Conservation (phyloP, 75 land plant species). For the Pinus tabuliformis region DNA sequence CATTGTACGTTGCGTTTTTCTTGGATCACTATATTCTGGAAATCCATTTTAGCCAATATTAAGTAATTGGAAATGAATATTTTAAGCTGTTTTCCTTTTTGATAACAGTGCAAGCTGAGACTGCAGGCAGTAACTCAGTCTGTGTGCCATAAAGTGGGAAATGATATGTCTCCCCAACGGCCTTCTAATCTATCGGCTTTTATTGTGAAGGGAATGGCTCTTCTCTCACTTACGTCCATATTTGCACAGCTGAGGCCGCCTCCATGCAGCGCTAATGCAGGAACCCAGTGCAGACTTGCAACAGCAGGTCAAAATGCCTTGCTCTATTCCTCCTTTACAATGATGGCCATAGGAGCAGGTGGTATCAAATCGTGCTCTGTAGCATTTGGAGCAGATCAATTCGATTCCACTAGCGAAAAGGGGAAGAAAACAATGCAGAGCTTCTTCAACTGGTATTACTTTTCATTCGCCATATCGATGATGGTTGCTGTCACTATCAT, state of each 20-base stretch:
- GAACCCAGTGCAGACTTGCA: slow-evolving; percentile 26
- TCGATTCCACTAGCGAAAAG: slow-evolving; percentile 46
- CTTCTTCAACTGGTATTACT: slow-evolving; percentile 79
- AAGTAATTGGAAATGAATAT: too few species aligned
- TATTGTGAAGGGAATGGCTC: slow-evolving; percentile 52
- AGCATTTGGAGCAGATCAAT: slow-evolving; percentile 76
- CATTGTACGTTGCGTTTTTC: slow-evolving; percentile 13
- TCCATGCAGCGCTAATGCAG: slow-evolving; percentile 13
- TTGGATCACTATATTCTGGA: too few species aligned
- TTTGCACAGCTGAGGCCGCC: slow-evolving; percentile 51
- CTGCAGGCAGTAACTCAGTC: too few species aligned
- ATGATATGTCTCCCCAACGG: too few species aligned
- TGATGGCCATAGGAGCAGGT: slow-evolving; percentile 42
- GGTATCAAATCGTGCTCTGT: slow-evolving; percentile 71
- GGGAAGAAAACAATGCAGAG: slow-evolving; percentile 52
- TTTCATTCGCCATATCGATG: slow-evolving; percentile 36
- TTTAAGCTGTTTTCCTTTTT: too few species aligned
- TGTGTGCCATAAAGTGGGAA: too few species aligned
- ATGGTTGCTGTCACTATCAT: slow-evolving; percentile 51
- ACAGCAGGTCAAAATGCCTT: slow-evolving; percentile 22
- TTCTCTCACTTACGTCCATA: slow-evolving; percentile 50
- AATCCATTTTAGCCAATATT: too few species aligned
- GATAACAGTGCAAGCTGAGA: too few species aligned
- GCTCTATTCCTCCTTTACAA: slow-evolving; percentile 25
- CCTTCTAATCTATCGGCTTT: too few species aligned